Evolutionary conservation across 352 stramenopile genomes (phyloP).

Genomic region (Phytopythium ostracodes): DNA sequence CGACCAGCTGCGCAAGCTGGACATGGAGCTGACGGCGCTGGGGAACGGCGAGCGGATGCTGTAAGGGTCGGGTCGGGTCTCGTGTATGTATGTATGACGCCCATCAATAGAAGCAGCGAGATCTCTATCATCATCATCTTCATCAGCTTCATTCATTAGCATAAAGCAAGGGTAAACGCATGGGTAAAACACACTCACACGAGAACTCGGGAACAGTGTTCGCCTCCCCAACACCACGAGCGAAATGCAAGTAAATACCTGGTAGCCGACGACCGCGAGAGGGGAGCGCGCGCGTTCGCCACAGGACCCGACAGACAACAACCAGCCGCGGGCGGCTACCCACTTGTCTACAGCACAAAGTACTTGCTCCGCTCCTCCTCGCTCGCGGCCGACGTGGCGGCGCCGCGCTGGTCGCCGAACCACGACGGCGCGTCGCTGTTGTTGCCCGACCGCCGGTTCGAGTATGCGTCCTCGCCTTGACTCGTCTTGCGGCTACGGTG

Average conservation of each 20-base stretch:
- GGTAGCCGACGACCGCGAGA: background rate
- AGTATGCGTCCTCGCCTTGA: constrained; percentile 38
- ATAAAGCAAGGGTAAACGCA: background rate
- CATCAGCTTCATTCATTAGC: background rate
- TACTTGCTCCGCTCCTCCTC: constrained; percentile 82
- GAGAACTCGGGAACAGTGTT: background rate
- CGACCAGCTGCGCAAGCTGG: constrained; percentile 43
- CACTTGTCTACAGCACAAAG: constrained; percentile 68
- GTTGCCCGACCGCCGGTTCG: constrained; percentile 56
- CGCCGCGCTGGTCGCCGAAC: constrained; percentile 32
- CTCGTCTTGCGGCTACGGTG: constrained; percentile 61
- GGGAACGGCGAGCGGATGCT: constrained; percentile 12
- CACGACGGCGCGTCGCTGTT: constrained; percentile 28
- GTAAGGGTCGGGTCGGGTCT: constrained; percentile 10
- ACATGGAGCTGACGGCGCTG: constrained; percentile 23
- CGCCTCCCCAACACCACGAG: background rate
- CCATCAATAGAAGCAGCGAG: background rate
- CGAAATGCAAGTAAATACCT: constrained; percentile 5
- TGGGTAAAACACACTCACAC: background rate
- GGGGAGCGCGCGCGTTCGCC: background rate
- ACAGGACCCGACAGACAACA: no score
- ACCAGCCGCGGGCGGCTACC: constrained; percentile 10
- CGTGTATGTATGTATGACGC: background rate
- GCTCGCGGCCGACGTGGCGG: constrained; percentile 35
- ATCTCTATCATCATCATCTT: no score